Evolutionary conservation across 192 early-diverging fungal species (phyloP).

Genomic region (Globomyces pollinis-pini): DNA sequence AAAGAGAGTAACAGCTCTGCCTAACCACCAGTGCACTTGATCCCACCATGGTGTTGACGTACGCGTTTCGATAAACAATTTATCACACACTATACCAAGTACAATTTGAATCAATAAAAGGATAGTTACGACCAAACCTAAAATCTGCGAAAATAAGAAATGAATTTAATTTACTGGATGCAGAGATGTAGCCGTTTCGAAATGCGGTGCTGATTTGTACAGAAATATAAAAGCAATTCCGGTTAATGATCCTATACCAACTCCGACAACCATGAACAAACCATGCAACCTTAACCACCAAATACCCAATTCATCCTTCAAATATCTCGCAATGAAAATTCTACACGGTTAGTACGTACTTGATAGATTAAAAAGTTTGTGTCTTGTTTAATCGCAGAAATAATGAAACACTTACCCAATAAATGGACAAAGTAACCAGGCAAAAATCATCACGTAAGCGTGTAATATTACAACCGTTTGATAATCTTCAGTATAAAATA

Average conservation of each 20-base stretch:
- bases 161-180: no score
- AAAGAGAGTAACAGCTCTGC: not conserved
- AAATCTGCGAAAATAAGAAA: no score
- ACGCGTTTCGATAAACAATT: conserved; percentile 12
- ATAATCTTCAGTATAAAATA: no score
- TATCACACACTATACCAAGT: conserved; percentile 24
- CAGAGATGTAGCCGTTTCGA: not conserved
- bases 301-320: conserved; percentile 26
- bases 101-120: conserved; percentile 14
- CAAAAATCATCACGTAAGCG: conserved; percentile 21
- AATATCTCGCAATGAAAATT: conserved; percentile 33
- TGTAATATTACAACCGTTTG: conserved; percentile 2
- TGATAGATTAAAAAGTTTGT: no score
- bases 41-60: conserved; percentile 19
- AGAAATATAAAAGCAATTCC: conserved; percentile 24
- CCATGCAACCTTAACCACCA: conserved; percentile 31
- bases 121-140: conserved; percentile 6
- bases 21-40: conserved; percentile 29
- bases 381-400: not conserved
- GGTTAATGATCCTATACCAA: not conserved
- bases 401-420: no score
- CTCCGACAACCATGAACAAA: conserved; percentile 18
- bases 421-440: conserved; percentile 20
- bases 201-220: not conserved
- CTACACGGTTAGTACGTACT: no score